These are phyloP conservation scores for Shiraia sp. DNA, from an alignment of 2,329 filamentous ascomycete genomes.

Conservation along the genomic window DNA sequence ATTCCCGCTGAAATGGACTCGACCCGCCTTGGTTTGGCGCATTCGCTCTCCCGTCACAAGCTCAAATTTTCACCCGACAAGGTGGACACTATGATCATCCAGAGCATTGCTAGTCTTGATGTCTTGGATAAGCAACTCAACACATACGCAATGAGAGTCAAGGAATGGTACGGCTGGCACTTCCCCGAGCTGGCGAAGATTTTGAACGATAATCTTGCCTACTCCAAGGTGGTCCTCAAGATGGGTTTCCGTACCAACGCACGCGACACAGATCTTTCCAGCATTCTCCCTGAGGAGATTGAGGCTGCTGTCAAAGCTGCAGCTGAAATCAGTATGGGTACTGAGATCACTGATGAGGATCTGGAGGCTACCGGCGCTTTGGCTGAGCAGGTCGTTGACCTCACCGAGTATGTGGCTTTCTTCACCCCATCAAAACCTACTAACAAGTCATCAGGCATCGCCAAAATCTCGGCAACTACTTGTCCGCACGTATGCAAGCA, in stretches of 20 bases:
- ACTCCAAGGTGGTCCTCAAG: conserved; percentile 82
- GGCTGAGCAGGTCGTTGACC: conserved; percentile 89
- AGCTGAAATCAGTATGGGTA: conserved; percentile 97
- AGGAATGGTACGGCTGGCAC: conserved; percentile 99
- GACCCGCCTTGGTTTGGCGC: conserved; percentile 94
- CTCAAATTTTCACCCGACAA: conserved; percentile 98
- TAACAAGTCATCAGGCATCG: conserved; percentile 52
- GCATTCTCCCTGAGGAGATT: conserved; percentile 90
- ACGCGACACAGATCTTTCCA: conserved; percentile 72
- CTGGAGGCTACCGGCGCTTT: conserved; percentile 89
- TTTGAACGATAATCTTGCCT: conserved; percentile 76
- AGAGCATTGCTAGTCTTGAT: conserved; percentile 86
- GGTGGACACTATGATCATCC: conserved; percentile 99
- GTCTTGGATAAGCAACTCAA: conserved; percentile 99
- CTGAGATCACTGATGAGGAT: conserved; percentile 92
- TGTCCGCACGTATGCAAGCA: conserved; percentile 91
- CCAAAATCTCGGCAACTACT: conserved; percentile 82
- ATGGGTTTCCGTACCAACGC: conserved; percentile 89
- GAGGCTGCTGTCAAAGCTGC: conserved; percentile 89
- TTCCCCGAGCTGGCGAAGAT: conserved; percentile 98
- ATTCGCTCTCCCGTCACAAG: conserved; percentile 91
- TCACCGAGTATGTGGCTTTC: conserved; percentile 71
- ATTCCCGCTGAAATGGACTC: conserved; percentile 84
- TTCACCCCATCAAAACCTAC: not conserved
- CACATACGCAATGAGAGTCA: conserved; percentile 97